Conservation (phyloP, 2,329 filamentous ascomycete genomes). For the Orbilia javanica region DNA sequence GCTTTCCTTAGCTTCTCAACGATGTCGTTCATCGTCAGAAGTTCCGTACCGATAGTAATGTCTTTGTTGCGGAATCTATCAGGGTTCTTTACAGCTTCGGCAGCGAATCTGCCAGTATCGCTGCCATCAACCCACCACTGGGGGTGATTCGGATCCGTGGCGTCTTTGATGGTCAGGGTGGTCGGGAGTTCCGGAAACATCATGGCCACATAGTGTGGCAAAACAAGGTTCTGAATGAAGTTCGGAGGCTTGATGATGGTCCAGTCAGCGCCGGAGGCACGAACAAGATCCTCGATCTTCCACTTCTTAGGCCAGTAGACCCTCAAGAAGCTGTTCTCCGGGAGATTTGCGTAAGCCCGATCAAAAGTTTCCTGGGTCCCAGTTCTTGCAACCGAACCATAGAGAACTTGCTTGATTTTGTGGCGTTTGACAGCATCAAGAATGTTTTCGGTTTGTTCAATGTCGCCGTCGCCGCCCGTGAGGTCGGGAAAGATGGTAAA, state of each 20-base stretch:
- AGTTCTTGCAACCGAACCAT: constrained; percentile 39
- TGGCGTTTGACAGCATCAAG: constrained; percentile 35
- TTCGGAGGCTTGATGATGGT: constrained; percentile 49
- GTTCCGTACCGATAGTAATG: constrained; percentile 40
- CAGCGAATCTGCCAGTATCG: constrained; percentile 45
- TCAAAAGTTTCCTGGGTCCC: constrained; percentile 47
- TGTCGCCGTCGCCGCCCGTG: constrained; percentile 21
- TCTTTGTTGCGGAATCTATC: constrained; percentile 49
- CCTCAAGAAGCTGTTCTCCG: constrained; percentile 15
- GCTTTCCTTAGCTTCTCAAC: constrained; percentile 45
- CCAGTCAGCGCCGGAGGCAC: constrained; percentile 23
- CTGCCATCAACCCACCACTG: constrained; percentile 46
- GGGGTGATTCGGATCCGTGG: constrained; percentile 1
- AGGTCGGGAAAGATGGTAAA: constrained; percentile 51
- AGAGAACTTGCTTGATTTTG: constrained; percentile 38
- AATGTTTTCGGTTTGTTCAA: constrained; percentile 46
- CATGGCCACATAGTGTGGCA: constrained; percentile 35
- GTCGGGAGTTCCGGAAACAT: constrained; percentile 44
- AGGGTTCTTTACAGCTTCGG: constrained; percentile 27
- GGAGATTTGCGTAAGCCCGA: constrained; percentile 22
- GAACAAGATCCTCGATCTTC: constrained; percentile 35
- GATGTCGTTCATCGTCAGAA: constrained; percentile 18
- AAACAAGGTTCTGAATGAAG: constrained; percentile 46
- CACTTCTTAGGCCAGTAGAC: constrained; percentile 47
- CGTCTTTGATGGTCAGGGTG: constrained; percentile 25